Percentiles rank a stretch among this genome's conserved stretches.
Conservation (phyloP, 306 rosid genomes). For the Fagus crenata region DNA sequence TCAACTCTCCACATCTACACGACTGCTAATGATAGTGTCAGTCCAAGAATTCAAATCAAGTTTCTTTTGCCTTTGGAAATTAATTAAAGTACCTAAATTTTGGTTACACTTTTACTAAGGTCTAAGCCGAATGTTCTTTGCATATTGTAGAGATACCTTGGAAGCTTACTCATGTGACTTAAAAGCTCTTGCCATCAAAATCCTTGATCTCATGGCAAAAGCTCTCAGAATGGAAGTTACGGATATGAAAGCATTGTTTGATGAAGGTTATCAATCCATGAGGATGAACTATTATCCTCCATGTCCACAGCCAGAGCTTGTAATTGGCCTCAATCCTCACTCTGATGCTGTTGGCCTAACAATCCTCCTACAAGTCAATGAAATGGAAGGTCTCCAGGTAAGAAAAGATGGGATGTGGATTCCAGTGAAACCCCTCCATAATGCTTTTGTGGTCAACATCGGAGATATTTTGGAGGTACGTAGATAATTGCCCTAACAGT, state of each 20-base stretch:
- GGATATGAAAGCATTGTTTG: constrained; percentile 29
- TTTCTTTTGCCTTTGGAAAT: no score
- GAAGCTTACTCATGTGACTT: constrained; percentile 30
- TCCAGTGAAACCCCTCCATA: constrained; percentile 27
- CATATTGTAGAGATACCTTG: constrained; percentile 19
- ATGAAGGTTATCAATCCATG: constrained; percentile 24
- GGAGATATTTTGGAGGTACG: constrained; percentile 44
- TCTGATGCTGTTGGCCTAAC: constrained; percentile 34
- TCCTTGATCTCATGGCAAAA: constrained; percentile 23
- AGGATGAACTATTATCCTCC: constrained; percentile 49
- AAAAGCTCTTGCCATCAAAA: constrained; percentile 9
- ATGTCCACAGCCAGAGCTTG: constrained; percentile 42
- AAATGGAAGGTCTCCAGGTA: constrained; percentile 38
- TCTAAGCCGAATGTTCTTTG: background rate
- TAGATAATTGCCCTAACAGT: background rate
- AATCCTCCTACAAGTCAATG: constrained; percentile 39
- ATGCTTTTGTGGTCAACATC: constrained; percentile 37
- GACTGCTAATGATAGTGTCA: no score
- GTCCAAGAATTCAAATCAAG: no score
- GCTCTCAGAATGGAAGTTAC: constrained; percentile 24
- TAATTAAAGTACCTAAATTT: no score
- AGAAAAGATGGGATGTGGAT: constrained; percentile 37
- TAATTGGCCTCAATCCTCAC: constrained; percentile 34
- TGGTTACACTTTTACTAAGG: no score
- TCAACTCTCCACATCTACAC: no score